phyloP scores from a whole-genome alignment of 371 early-diverging fungal species.

The Mortierella sp. region DNA sequence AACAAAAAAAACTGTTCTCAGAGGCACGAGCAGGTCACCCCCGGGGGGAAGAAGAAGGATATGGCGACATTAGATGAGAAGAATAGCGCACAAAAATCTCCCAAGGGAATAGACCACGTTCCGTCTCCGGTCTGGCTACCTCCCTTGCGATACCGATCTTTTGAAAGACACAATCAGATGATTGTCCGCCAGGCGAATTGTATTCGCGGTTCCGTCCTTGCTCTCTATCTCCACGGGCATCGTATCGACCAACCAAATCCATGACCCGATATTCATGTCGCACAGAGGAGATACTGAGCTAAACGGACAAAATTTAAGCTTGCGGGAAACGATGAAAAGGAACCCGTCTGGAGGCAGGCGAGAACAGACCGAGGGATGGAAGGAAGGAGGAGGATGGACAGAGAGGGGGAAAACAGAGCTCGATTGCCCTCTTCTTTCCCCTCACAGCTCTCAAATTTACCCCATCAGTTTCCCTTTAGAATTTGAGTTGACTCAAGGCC shows the following conservation, averaged over 20 bases:
- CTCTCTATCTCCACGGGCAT: background rate
- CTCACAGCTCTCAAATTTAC: background rate
- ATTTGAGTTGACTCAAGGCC: background rate
- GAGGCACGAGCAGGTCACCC: too few species aligned
- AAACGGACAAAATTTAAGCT: background rate
- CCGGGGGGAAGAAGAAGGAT: too few species aligned
- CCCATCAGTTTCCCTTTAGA: background rate
- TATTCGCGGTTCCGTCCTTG: background rate
- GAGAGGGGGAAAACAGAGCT: background rate
- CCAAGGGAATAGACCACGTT: too few species aligned
- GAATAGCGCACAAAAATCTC: too few species aligned
- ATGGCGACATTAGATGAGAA: too few species aligned
- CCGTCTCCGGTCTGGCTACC: background rate
- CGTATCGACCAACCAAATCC: background rate
- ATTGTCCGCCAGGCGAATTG: conserved; percentile 6
- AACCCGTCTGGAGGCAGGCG: conserved; percentile 3
- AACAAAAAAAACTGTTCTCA: too few species aligned
- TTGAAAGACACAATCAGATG: background rate
- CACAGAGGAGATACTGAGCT: background rate
- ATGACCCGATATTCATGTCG: background rate
- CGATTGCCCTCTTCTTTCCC: background rate
- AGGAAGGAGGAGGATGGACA: background rate
- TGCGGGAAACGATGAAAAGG: background rate
- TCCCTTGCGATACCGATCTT: background rate
- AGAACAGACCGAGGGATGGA: background rate